Base-by-base conservation (phyloP, 2,329 filamentous ascomycete genomes). In the Talaromyces funiculosus region DNA sequence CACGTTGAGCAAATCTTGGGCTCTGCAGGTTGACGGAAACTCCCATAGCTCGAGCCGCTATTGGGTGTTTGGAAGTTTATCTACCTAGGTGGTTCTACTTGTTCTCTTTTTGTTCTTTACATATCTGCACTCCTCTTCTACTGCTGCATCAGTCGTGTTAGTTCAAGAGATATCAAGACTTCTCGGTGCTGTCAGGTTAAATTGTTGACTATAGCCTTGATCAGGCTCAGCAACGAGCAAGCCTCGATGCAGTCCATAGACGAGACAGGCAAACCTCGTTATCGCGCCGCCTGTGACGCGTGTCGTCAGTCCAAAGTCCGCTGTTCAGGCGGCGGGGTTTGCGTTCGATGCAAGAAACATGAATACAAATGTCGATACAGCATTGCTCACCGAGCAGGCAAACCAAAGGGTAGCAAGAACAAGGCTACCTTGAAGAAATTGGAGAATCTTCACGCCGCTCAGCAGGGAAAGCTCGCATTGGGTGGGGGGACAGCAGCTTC, bases 291-390 rank as follows among this genome's bases (percentile, higher is more conserved):
- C 18, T 75, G 73, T 57, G 73, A 75, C 63, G 73, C 73, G 35
- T 75, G 73, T 65, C 67, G 73, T 33, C 73, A 75, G 62, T 75
- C 73, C 29, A 75, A 75, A 60, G 73, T 75, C 45, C 75, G 75
- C 65, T 75, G 73, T 65, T 73, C 71, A 2, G 71, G 71, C 47
- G 72, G 73, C 54, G 69, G 69, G 47, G 67, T 69, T n/a, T 75
- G 73, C 64, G 70, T 70, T 40, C 72, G 73, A 14, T 75, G 73
- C 64, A 67, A 72, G 35, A 73, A 73, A 16, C 72, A 75, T 62
- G 73, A 72, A 8, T 61, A 75, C 47, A 68, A 69, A 51, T 75
- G 73, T 59, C 70, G 69, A 62, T 75, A 75, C 60, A 70, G 73
- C 37, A 69, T 73, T 57, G 73, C 73, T 49, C 75, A 74, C 61